These are phyloP conservation scores for Arabidopsis hybrid DNA, from an alignment of 441 rosid genomes.

Conservation along the genomic window DNA sequence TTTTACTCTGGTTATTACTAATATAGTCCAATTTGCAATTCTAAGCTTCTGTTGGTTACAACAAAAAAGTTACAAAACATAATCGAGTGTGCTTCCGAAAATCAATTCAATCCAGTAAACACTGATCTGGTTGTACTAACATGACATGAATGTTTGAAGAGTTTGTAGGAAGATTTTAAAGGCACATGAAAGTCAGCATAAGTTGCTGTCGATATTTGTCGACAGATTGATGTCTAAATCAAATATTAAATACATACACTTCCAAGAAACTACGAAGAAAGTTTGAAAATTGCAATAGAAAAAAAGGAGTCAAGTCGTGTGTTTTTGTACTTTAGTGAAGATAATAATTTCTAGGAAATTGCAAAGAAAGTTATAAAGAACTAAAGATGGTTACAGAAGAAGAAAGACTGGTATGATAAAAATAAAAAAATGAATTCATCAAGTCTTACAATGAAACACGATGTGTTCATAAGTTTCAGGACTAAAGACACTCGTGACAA, in stretches of 20 bases:
- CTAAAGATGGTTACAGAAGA: background rate
- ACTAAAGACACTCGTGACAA: constrained; percentile 39
- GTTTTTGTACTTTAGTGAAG: background rate
- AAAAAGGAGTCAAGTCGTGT: background rate
- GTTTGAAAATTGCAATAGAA: background rate
- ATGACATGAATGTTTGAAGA: background rate
- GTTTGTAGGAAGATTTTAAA: background rate
- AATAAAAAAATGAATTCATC: background rate
- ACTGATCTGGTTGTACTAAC: background rate
- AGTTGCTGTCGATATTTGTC: background rate
- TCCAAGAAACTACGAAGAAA: constrained; percentile 3
- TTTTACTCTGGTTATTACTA: background rate
- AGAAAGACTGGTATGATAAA: background rate
- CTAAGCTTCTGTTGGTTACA: background rate
- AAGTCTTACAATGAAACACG: constrained; percentile 28
- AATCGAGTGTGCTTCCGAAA: background rate
- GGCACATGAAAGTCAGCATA: constrained; percentile 14
- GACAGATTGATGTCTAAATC: background rate
- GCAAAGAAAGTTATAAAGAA: background rate
- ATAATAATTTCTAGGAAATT: background rate
- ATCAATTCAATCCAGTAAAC: background rate
- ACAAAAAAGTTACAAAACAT: background rate
- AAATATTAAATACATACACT: background rate
- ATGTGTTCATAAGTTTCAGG: constrained; percentile 42
- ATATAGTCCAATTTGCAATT: background rate